Percentiles rank a stretch among this genome's conserved stretches.
phyloP scores from a whole-genome alignment of 2,329 filamentous ascomycete genomes.

The Trichoderma cornu-damae region DNA sequence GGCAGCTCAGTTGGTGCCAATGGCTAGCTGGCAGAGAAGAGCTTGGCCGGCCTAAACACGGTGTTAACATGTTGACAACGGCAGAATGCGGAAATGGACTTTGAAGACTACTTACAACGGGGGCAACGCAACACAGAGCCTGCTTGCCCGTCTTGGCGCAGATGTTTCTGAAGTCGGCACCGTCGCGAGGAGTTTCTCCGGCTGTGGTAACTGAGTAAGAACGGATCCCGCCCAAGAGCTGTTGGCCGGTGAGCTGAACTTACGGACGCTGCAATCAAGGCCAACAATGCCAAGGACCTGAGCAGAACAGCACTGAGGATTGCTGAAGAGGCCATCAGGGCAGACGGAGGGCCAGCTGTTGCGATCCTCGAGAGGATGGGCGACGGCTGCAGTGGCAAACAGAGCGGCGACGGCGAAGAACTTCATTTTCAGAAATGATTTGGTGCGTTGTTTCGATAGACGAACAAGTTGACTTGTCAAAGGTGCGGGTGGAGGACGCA shows the following conservation, averaged over 20 bases:
- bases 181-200: not conserved
- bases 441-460: not conserved
- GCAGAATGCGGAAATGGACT: not conserved
- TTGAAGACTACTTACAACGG: slow-evolving; percentile 10
- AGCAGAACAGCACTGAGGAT: slow-evolving; percentile 19
- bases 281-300: slow-evolving; percentile 11
- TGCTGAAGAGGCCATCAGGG: slow-evolving; percentile 3
- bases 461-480: not conserved
- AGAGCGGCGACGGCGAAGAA: slow-evolving; percentile 20
- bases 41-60: not conserved
- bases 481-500: not conserved
- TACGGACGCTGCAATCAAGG: slow-evolving; percentile 19
- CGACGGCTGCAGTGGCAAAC: slow-evolving; percentile 18
- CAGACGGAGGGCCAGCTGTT: not conserved
- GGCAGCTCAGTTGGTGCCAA: not conserved
- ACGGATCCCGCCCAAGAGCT: too few relatives aligned
- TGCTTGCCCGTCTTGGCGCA: slow-evolving; percentile 4
- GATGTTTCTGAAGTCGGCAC: slow-evolving; percentile 4
- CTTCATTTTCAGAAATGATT: slow-evolving; percentile 21
- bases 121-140: slow-evolving; percentile 19
- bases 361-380: slow-evolving; percentile 4
- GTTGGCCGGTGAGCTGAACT: not conserved
- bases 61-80: not conserved
- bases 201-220: not conserved
- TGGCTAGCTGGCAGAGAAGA: not conserved